phyloP scores from a whole-genome alignment of 495 filamentous ascomycete species.

The Trichoderma orchidacearum region DNA sequence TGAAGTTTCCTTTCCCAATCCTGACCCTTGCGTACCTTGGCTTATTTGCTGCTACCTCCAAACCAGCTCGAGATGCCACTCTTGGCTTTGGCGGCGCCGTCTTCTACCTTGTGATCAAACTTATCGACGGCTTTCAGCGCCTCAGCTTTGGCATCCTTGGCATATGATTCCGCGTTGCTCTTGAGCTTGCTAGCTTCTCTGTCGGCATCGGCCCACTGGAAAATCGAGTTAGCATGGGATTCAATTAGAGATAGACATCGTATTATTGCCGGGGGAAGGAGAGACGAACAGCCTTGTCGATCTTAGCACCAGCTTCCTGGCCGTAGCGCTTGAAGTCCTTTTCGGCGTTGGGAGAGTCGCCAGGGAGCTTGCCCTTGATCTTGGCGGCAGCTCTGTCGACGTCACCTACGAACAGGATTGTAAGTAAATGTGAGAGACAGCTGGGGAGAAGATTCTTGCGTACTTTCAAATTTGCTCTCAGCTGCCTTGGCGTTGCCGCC shows the following conservation, averaged over 20 bases:
- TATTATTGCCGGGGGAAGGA: slow-evolving; percentile 1
- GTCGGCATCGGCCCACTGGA: slow-evolving; percentile 34
- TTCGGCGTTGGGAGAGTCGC: slow-evolving; percentile 20
- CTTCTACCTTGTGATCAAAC: slow-evolving; percentile 62
- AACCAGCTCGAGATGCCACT: slow-evolving; percentile 70
- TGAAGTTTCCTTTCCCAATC: no score
- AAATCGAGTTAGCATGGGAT: neutral
- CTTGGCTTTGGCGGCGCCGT: slow-evolving; percentile 66
- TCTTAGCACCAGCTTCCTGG: slow-evolving; percentile 28
- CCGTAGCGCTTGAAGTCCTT: slow-evolving; percentile 26
- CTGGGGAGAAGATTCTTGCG: slow-evolving; percentile 10
- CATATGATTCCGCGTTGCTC: slow-evolving; percentile 42
- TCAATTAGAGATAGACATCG: neutral
- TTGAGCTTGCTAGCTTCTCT: slow-evolving; percentile 41
- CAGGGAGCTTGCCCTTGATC: slow-evolving; percentile 46
- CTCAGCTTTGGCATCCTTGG: slow-evolving; percentile 41
- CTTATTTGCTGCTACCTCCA: slow-evolving; percentile 33
- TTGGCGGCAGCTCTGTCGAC: slow-evolving; percentile 47
- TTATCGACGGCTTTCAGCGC: slow-evolving; percentile 60
- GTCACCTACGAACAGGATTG: slow-evolving; percentile 36
- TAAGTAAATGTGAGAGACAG: slow-evolving; percentile 5
- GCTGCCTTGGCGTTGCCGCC: slow-evolving; percentile 74
- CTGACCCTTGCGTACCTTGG: no score
- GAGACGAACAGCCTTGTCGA: slow-evolving; percentile 28
- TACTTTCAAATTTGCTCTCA: slow-evolving; percentile 72